Conservation (phyloP, 2,329 filamentous ascomycete genomes). For the Aureobasidium subglaciale region DNA sequence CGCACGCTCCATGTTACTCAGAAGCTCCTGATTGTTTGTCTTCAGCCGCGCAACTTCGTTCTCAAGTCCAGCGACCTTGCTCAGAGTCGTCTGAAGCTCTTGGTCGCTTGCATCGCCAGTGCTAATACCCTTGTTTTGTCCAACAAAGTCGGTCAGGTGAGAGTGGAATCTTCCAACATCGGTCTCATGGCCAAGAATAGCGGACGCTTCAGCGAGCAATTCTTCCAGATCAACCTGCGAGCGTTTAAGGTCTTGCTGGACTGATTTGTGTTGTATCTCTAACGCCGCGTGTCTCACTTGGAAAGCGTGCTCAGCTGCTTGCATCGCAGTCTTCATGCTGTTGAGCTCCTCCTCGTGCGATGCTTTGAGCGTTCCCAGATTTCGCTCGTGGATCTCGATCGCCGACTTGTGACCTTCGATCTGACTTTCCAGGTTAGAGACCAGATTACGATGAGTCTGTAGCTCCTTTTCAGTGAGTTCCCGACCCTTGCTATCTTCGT, state of each 20-base stretch:
- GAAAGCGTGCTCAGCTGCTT: conserved; percentile 28
- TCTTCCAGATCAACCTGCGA: conserved; percentile 54
- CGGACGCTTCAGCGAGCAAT: conserved; percentile 56
- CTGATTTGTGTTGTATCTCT: conserved; percentile 33
- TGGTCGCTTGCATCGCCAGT: conserved; percentile 21
- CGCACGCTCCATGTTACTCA: conserved; percentile 51
- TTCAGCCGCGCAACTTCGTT: conserved; percentile 40
- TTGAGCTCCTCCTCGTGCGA: conserved; percentile 52
- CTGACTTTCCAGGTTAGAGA: conserved; percentile 50
- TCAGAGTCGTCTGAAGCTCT: conserved; percentile 36
- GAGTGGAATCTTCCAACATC: conserved; percentile 34
- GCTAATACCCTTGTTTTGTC: conserved; percentile 29
- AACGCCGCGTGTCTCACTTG: conserved; percentile 27
- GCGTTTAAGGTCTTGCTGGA: conserved; percentile 52
- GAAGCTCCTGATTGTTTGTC: conserved; percentile 45
- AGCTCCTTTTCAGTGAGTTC: conserved; percentile 49
- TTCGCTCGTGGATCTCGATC: conserved; percentile 47
- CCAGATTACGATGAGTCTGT: conserved; percentile 42
- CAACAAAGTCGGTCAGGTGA: conserved; percentile 37
- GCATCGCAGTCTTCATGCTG: conserved; percentile 52
- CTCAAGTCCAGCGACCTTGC: conserved; percentile 35
- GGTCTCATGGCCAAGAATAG: conserved; percentile 58
- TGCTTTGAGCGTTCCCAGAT: conserved; percentile 46
- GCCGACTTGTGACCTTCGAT: conserved; percentile 50
- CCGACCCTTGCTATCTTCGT: conserved; percentile 56